These are phyloP conservation scores for Zygotorulaspora chibaensis DNA, from an alignment of 805 yeast species.

Conservation along the genomic window DNA sequence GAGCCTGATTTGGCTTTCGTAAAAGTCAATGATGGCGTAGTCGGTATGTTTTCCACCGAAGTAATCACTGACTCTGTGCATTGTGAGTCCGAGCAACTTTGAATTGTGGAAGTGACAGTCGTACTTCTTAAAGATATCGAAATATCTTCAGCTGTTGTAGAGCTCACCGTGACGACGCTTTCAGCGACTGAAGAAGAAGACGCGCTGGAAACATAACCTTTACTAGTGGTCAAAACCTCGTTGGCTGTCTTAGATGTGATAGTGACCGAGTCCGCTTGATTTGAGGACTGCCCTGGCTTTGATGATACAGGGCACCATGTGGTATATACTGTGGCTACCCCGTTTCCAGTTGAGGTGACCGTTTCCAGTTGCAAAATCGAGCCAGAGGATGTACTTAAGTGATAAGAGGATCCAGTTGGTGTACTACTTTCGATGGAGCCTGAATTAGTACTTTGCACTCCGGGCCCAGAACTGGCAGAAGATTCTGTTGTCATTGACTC, in stretches of 20 bases:
- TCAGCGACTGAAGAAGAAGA: background rate
- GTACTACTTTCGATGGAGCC: no score
- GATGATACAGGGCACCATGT: slow-evolving; percentile 14
- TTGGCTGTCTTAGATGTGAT: no score
- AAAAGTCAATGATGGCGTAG: background rate
- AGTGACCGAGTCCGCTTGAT: background rate
- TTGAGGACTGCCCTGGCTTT: slow-evolving; percentile 1
- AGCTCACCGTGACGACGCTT: background rate
- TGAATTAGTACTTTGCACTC: no score
- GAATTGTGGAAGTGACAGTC: slow-evolving; percentile 2
- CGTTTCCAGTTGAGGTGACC: slow-evolving; percentile 7
- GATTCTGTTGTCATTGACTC: no score
- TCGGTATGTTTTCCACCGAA: no score
- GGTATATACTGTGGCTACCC: slow-evolving; percentile 11
- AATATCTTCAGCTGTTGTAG: background rate
- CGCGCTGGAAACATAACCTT: no score
- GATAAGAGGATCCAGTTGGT: no score
- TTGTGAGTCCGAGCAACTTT: slow-evolving; percentile 1
- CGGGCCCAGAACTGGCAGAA: no score
- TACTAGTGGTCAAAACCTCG: no score
- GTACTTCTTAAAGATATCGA: background rate
- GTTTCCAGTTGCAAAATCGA: no score
- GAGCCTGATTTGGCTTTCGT: background rate
- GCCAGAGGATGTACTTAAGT: no score
- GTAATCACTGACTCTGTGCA: background rate